Evolutionary conservation across 1,139 yeast species (phyloP), one percentile per base, ranked within the genome.

Genomic region (Yamadazyma buinensis): DNA sequence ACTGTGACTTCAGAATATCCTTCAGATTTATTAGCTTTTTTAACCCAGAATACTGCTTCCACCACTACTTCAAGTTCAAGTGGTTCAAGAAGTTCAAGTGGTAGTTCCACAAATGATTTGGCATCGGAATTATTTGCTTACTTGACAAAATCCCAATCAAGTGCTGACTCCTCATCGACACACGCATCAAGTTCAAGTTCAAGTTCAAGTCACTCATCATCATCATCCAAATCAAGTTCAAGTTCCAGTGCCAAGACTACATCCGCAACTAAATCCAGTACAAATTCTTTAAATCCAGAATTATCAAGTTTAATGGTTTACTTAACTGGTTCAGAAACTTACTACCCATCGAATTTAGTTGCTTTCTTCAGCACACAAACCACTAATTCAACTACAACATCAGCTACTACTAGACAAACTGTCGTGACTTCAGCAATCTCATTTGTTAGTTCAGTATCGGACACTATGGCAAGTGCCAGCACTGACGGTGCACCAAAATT

Each of bases 401-500:
- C 28, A 8, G 15, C 14, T 21, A 26, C 31, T 14, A 26, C 31
- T 11, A 23, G 19, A 28, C 31, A 28, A 28, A 21, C 31, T n/a
- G 19, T 14, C 7, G 30, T 28, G 2, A 22, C 37, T 3, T 5
- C 30, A 14, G 12, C 25, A 3, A 23, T 31, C 13, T 8, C 26
- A 2, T 18, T 32, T 11, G 28, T 13, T 5, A 8, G 29, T 10
- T 10, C 27, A 13, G 31, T 30, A 8, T 28, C 30, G n/a, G 30
- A 28, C 14, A 28, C 32, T 26, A 22, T 27, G 15, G 10, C 39
- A n/a, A 17, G 19, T 7, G 11, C 25, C 5, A 32, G 39, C 15
- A 36, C 31, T 19, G 46, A 38, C 20, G 38, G 32, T 10, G 43
- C 42, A 8, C 25, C 14, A 10, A 35, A 29, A 22, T 29, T 41